Evolutionary conservation across 352 stramenopile species (phyloP).

Genomic region (Thalassiosira exigua): DNA sequence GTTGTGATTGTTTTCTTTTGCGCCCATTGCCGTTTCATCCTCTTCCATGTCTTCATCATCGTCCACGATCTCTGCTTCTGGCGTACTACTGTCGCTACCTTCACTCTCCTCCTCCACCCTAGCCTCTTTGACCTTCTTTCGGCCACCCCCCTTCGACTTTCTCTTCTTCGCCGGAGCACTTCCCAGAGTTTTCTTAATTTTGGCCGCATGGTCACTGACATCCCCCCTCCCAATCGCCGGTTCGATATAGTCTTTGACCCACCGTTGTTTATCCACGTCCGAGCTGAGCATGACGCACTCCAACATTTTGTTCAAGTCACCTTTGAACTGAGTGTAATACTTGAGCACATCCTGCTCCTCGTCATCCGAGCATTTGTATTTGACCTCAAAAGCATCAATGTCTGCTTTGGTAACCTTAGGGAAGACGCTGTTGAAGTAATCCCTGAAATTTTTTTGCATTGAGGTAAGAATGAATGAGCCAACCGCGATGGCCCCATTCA

Average conservation of each 20-base stretch:
- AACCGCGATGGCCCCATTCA: background rate
- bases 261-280: constrained; percentile 67
- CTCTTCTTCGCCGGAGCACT: constrained; percentile 52
- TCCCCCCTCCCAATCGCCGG: constrained; percentile 70
- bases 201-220: constrained; percentile 51
- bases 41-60: constrained; percentile 52
- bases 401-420: constrained; percentile 71
- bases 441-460: constrained; percentile 1
- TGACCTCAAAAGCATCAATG: constrained; percentile 78
- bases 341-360: constrained; percentile 81
- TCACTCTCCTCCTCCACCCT: constrained; percentile 52
- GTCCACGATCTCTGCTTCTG: constrained; percentile 64
- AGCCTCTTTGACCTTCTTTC: constrained; percentile 38
- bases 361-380: constrained; percentile 84
- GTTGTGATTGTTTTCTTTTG: constrained; percentile 18
- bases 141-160: constrained; percentile 41
- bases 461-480: background rate
- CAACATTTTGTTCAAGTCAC: constrained; percentile 79
- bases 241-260: constrained; percentile 81
- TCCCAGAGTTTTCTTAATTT: constrained; percentile 54
- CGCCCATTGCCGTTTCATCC: constrained; percentile 13
- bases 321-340: constrained; percentile 76
- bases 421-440: constrained; percentile 83
- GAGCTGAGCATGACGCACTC: constrained; percentile 81
- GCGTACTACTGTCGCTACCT: constrained; percentile 28